phyloP scores from a whole-genome alignment of 78 protist genomes.

The Isochrysis galbana region DNA sequence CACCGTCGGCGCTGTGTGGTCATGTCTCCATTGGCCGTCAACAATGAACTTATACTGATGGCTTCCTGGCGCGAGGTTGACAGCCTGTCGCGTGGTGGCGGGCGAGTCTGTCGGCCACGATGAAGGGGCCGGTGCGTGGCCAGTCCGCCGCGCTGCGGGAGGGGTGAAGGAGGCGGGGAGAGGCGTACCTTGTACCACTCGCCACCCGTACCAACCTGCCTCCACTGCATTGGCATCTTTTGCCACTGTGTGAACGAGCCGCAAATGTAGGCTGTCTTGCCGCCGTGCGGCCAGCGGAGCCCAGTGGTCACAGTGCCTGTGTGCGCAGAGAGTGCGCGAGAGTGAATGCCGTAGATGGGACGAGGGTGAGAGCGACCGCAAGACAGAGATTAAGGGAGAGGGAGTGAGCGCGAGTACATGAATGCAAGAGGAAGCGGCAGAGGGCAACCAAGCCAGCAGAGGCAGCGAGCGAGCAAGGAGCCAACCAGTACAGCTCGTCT shows the following conservation, averaged over 20 bases:
- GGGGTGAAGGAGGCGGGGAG: neutral
- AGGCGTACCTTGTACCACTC: slow-evolving; percentile 18
- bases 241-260: slow-evolving; percentile 18
- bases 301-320: neutral
- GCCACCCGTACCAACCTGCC: neutral
- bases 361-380: no score
- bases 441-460: no score
- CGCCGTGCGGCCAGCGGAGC: slow-evolving; percentile 4
- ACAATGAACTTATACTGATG: slow-evolving; percentile 45
- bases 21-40: slow-evolving; percentile 47
- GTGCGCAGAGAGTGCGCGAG: no score
- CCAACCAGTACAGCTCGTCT: no score
- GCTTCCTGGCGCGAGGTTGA: neutral
- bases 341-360: no score
- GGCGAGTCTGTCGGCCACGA: no score
- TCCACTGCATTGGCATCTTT: slow-evolving; percentile 9
- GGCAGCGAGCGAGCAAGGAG: no score
- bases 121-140: no score
- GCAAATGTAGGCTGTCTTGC: neutral
- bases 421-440: no score
- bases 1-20: neutral
- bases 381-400: no score
- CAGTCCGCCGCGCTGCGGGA: neutral
- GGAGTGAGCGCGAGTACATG: no score
- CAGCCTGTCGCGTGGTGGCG: neutral